Percentiles rank a stretch among this genome's conserved stretches.
Evolutionary conservation across 768 basidiomycete species (phyloP).

Genomic region (Tulasnella sp.): DNA sequence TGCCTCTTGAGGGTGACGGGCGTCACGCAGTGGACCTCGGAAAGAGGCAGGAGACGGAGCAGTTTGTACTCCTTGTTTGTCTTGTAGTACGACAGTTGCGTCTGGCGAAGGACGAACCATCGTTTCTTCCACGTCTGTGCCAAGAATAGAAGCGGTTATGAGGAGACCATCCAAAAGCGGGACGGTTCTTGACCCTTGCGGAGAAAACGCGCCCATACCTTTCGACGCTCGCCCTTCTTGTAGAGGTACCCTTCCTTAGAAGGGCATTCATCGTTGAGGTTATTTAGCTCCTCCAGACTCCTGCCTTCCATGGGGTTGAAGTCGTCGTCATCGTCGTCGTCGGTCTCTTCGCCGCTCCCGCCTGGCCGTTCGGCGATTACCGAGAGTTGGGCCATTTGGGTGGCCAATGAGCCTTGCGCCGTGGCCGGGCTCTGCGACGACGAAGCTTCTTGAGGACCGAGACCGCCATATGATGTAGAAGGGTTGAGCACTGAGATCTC

Average conservation of each 20-base stretch:
- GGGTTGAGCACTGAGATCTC: slow-evolving; percentile 36
- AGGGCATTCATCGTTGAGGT: slow-evolving; percentile 35
- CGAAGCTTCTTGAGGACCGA: slow-evolving; percentile 40
- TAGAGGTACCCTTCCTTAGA: slow-evolving; percentile 89
- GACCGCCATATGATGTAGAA: slow-evolving; percentile 23
- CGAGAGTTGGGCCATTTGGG: slow-evolving; percentile 19
- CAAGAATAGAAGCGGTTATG: not conserved
- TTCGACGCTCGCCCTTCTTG: slow-evolving; percentile 96
- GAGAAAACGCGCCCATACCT: slow-evolving; percentile 43
- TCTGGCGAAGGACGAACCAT: slow-evolving; percentile 92
- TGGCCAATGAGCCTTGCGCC: not conserved
- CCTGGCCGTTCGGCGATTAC: slow-evolving; percentile 67
- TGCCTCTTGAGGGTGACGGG: slow-evolving; percentile 83
- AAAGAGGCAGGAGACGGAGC: slow-evolving; percentile 73
- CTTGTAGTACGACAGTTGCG: slow-evolving; percentile 95
- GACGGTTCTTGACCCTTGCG: not conserved
- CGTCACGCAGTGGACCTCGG: slow-evolving; percentile 83
- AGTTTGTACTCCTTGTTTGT: slow-evolving; percentile 89
- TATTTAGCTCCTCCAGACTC: slow-evolving; percentile 25
- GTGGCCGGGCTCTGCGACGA: slow-evolving; percentile 15
- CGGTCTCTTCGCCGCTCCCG: slow-evolving; percentile 59
- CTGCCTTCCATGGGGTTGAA: slow-evolving; percentile 45
- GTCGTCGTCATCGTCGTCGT: slow-evolving; percentile 47
- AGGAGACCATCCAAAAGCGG: not conserved
- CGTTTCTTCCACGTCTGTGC: slow-evolving; percentile 96